These are phyloP conservation scores for Leccinum aurantiacum DNA, from an alignment of 768 basidiomycete genomes.

Conservation along the genomic window DNA sequence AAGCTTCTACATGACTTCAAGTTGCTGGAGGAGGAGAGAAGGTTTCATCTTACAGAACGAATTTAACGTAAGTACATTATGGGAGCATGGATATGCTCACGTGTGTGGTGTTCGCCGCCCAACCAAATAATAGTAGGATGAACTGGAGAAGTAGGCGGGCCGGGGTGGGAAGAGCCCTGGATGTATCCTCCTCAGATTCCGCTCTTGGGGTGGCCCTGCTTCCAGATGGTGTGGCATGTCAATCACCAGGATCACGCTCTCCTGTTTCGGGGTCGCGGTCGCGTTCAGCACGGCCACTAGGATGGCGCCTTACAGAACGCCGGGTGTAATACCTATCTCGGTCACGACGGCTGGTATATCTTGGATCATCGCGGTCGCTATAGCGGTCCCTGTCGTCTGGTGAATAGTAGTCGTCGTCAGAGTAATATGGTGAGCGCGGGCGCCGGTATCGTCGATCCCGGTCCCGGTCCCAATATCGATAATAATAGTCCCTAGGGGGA, in stretches of 20 bases:
- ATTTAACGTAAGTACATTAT: constrained; percentile 5
- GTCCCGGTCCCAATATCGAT: no score
- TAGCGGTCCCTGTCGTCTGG: constrained; percentile 14
- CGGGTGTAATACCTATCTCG: neutral
- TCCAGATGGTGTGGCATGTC: constrained; percentile 8
- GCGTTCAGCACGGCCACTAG: constrained; percentile 15
- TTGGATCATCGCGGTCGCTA: constrained; percentile 6
- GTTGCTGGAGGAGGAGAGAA: constrained; percentile 10
- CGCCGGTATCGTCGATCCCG: no score
- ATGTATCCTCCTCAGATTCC: constrained; percentile 3
- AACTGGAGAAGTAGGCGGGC: constrained; percentile 20
- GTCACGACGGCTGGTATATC: neutral
- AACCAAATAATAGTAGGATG: constrained; percentile 33
- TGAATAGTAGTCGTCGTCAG: neutral
- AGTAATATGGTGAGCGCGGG: no score
- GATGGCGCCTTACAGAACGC: constrained; percentile 5
- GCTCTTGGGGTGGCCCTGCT: constrained; percentile 10
- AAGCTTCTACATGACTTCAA: neutral
- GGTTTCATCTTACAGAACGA: constrained; percentile 16
- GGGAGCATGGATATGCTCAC: constrained; percentile 13
- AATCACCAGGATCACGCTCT: constrained; percentile 19
- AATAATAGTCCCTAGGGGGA: no score
- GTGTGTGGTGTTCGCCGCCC: constrained; percentile 17
- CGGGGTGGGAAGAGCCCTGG: neutral
- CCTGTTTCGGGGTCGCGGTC: neutral